Percentiles rank a stretch among this genome's conserved stretches.
phyloP scores from a whole-genome alignment of 73 alveolate species.

The Durusdinium trenchii region DNA sequence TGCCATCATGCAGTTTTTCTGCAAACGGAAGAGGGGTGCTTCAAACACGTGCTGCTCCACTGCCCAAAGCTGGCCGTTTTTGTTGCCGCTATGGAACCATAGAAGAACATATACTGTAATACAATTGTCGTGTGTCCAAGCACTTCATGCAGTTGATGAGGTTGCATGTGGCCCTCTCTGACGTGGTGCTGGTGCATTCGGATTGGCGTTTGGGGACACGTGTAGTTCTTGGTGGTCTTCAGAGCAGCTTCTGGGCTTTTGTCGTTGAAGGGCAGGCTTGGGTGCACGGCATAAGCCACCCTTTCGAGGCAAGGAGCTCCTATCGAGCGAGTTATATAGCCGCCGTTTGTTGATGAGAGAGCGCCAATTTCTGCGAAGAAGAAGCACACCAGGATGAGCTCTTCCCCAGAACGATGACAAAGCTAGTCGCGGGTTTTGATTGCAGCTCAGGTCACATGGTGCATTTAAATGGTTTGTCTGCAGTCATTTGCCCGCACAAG shows the following conservation, averaged over 20 bases:
- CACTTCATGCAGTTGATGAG: too few relatives aligned
- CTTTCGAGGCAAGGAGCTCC: too few relatives aligned
- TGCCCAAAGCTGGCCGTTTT: too few relatives aligned
- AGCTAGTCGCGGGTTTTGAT: neutral
- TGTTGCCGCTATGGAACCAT: neutral
- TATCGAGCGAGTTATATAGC: too few relatives aligned
- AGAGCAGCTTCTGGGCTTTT: constrained; percentile 49
- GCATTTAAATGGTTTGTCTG: constrained; percentile 69
- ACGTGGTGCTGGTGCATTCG: constrained; percentile 38
- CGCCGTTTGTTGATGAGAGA: neutral
- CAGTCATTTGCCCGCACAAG: constrained; percentile 87
- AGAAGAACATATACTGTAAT: neutral
- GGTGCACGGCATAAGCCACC: too few relatives aligned
- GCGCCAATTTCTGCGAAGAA: neutral
- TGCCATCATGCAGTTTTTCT: too few relatives aligned
- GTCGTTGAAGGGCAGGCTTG: too few relatives aligned
- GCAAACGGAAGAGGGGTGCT: too few relatives aligned
- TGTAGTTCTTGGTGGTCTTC: constrained; percentile 77
- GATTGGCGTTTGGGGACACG: constrained; percentile 83
- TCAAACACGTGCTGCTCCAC: too few relatives aligned
- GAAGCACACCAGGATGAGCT: neutral
- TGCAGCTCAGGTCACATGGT: constrained; percentile 65
- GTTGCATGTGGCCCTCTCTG: constrained; percentile 40
- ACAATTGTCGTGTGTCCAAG: neutral
- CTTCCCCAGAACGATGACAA: neutral